Conservation (phyloP, 129 eudicot genomes). For the Chrysanthemum seticuspe region DNA sequence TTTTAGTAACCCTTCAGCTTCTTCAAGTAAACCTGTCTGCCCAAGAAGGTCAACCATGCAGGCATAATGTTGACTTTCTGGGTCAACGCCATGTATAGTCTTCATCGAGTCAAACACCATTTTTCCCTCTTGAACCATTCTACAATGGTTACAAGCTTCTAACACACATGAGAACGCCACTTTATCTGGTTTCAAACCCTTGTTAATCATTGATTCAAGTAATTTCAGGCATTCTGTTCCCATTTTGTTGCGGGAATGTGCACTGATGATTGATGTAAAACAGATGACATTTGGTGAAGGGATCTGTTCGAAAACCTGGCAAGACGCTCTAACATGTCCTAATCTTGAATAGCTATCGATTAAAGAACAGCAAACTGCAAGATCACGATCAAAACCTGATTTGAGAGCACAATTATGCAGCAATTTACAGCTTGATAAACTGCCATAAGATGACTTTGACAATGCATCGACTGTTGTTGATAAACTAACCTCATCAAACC, state of each 20-base stretch:
- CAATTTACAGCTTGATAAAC: constrained; percentile 47
- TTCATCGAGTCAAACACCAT: constrained; percentile 52
- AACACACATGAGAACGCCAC: constrained; percentile 58
- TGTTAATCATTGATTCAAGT: constrained; percentile 44
- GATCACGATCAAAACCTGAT: constrained; percentile 48
- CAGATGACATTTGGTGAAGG: constrained; percentile 52
- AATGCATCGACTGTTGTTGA: constrained; percentile 57
- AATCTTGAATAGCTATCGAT: constrained; percentile 55
- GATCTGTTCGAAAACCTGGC: constrained; percentile 33
- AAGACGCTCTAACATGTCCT: constrained; percentile 35
- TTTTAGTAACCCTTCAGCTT: constrained; percentile 53
- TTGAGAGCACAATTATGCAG: constrained; percentile 54
- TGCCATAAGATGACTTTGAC: constrained; percentile 36
- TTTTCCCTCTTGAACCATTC: constrained; percentile 62
- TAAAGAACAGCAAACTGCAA: constrained; percentile 55
- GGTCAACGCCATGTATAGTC: constrained; percentile 39
- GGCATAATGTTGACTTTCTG: constrained; percentile 57
- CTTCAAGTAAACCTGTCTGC: constrained; percentile 65
- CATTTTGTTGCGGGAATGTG: constrained; percentile 57
- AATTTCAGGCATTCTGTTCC: constrained; percentile 50
- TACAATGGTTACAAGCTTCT: constrained; percentile 64
- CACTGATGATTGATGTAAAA: constrained; percentile 54
- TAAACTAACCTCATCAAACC: constrained; percentile 70
- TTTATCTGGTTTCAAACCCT: constrained; percentile 65
- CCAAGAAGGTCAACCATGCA: constrained; percentile 78